Evolutionary conservation across 2,329 filamentous ascomycete genomes (phyloP).

Genomic region (Sordariomycetes sp.): DNA sequence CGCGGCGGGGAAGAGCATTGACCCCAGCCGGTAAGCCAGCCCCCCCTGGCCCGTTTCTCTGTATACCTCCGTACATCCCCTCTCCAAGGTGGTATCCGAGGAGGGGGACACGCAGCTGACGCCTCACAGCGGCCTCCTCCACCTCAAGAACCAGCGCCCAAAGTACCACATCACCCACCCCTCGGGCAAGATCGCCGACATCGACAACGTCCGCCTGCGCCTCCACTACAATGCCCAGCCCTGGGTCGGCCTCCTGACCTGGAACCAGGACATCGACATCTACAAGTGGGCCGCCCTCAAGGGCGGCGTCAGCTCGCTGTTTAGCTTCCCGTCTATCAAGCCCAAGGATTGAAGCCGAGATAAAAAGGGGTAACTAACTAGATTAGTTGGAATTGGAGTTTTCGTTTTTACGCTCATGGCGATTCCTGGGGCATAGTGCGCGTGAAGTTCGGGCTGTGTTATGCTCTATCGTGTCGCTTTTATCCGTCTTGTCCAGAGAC

Average conservation of each 20-base stretch:
- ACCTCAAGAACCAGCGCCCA: constrained; percentile 71
- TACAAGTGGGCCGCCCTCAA: constrained; percentile 52
- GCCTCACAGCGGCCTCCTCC: constrained; percentile 49
- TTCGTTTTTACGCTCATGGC: background rate
- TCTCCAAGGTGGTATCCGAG: background rate
- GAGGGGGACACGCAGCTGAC: background rate
- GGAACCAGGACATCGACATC: constrained; percentile 50
- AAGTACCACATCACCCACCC: constrained; percentile 98
- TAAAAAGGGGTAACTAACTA: background rate
- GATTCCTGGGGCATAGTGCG: background rate
- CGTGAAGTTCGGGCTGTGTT: background rate
- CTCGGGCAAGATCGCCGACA: constrained; percentile 60
- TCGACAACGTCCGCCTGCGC: constrained; percentile 61
- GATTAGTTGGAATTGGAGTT: background rate
- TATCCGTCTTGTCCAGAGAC: background rate
- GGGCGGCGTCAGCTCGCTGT: constrained; percentile 50
- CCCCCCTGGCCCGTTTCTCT: background rate
- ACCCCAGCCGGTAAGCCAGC: constrained; percentile 37
- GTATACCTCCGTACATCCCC: background rate
- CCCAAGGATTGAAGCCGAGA: constrained; percentile 25
- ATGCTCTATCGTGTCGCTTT: background rate
- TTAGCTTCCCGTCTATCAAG: constrained; percentile 54
- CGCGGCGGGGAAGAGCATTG: constrained; percentile 44
- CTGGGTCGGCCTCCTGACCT: constrained; percentile 81
- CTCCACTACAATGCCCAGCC: constrained; percentile 96